A percentile compares a stretch with the other conserved stretches of the same genome.
Evolutionary conservation across 768 basidiomycete species (phyloP).

Genomic region (Rhizopogon vesiculosus): DNA sequence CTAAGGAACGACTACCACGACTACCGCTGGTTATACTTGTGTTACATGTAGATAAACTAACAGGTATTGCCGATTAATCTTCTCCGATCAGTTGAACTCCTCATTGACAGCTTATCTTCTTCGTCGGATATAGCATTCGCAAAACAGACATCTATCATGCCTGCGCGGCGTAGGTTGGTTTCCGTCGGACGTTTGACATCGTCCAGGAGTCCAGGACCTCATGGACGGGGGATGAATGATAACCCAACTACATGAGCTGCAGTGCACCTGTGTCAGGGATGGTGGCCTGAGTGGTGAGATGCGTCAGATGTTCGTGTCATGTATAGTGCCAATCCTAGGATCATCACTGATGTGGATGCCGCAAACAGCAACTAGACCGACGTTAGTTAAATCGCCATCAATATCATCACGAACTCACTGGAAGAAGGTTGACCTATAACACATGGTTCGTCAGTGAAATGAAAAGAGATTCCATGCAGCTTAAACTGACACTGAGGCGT

Average conservation of each 20-base stretch:
- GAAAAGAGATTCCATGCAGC: not conserved
- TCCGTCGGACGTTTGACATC: not conserved
- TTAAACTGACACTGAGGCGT: not conserved
- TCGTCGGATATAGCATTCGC: not conserved
- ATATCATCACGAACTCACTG: not conserved
- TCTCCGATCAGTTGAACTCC: not conserved
- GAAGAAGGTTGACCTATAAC: not conserved
- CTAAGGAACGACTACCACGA: too few species aligned
- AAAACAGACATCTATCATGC: conserved; percentile 1
- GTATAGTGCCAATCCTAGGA: not conserved
- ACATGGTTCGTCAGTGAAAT: not conserved
- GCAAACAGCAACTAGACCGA: not conserved
- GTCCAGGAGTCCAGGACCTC: not conserved
- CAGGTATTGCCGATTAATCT: too few species aligned
- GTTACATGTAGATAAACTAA: too few species aligned
- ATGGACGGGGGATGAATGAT: not conserved
- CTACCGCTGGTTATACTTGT: too few species aligned
- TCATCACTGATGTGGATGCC: not conserved
- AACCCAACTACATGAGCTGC: not conserved
- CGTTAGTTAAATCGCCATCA: not conserved
- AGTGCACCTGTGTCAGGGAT: not conserved
- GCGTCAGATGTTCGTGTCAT: not conserved
- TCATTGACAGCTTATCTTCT: not conserved
- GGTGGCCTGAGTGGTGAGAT: not conserved
- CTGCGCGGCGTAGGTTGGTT: not conserved